phyloP scores from a whole-genome alignment of 2,329 filamentous ascomycete species.

The Ophiostoma ulmi region DNA sequence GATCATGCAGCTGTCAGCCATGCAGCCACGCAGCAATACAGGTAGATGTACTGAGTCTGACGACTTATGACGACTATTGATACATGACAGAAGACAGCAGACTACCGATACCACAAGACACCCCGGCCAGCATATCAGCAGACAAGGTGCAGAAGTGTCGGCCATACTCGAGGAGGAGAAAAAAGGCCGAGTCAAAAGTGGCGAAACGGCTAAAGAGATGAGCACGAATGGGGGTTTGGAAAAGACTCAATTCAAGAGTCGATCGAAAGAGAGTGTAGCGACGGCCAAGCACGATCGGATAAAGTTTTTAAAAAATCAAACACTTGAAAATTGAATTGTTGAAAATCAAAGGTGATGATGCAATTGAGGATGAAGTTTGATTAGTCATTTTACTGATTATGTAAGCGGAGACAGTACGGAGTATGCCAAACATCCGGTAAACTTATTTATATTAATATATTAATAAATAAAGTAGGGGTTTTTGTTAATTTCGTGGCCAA shows the following conservation, averaged over 20 bases:
- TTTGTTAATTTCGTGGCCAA: too few species aligned
- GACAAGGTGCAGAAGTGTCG: neutral
- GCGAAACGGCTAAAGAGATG: neutral
- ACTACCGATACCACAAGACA: neutral
- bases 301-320: neutral
- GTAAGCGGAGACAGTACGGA: neutral
- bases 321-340: neutral
- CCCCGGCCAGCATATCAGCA: neutral
- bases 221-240: neutral
- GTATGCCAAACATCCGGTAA: too few species aligned
- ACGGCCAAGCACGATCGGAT: neutral
- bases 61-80: neutral
- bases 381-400: neutral
- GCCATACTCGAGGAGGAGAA: neutral
- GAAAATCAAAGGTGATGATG: neutral
- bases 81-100: neutral
- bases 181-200: conserved; percentile 4
- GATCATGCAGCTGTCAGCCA: neutral
- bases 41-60: neutral
- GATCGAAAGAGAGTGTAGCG: neutral
- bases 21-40: too few species aligned
- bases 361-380: neutral
- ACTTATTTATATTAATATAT: too few species aligned
- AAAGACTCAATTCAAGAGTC: neutral
- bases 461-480: too few species aligned